Evolutionary conservation across 768 basidiomycete genomes (phyloP).

Genomic region (Collybia sp.): DNA sequence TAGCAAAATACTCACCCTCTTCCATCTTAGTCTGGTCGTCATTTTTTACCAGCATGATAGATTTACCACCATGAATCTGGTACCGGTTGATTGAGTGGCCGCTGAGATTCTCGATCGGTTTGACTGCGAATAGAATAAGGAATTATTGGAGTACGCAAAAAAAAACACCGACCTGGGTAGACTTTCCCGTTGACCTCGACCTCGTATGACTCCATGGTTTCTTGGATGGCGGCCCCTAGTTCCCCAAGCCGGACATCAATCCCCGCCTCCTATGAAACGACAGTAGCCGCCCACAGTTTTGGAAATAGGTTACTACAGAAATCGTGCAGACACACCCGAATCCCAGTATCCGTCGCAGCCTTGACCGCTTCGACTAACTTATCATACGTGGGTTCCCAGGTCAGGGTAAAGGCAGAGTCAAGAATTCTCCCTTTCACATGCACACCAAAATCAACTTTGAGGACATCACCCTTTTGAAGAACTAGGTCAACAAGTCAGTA

Average conservation of each 20-base stretch:
- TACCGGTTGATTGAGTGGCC: slow-evolving; percentile 92
- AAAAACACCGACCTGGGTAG: slow-evolving; percentile 56
- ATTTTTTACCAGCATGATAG: slow-evolving; percentile 84
- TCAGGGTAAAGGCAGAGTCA: slow-evolving; percentile 95
- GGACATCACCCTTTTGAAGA: slow-evolving; percentile 75
- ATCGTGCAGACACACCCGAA: slow-evolving; percentile 48
- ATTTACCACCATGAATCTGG: slow-evolving; percentile 93
- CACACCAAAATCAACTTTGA: slow-evolving; percentile 97
- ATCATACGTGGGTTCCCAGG: slow-evolving; percentile 87
- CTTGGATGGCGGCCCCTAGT: slow-evolving; percentile 88
- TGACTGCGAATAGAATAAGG: slow-evolving; percentile 48
- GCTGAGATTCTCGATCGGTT: slow-evolving; percentile 89
- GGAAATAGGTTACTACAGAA: not conserved
- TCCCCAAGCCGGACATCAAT: slow-evolving; percentile 95
- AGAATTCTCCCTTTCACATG: slow-evolving; percentile 94
- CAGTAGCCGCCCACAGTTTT: not conserved
- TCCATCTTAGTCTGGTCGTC: slow-evolving; percentile 96
- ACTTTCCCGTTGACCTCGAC: slow-evolving; percentile 87
- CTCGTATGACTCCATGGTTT: slow-evolving; percentile 99
- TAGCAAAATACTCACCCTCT: slow-evolving; percentile 98
- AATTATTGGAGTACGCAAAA: slow-evolving; percentile 1
- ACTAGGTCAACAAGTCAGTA: slow-evolving; percentile 40
- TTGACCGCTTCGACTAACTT: slow-evolving; percentile 86
- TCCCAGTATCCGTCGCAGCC: slow-evolving; percentile 91
- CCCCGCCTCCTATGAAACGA: slow-evolving; percentile 72